Evolutionary conservation across 768 basidiomycete species (phyloP), one percentile per base, ranked within the genome.

Genomic region (Boletellus emodensis): DNA sequence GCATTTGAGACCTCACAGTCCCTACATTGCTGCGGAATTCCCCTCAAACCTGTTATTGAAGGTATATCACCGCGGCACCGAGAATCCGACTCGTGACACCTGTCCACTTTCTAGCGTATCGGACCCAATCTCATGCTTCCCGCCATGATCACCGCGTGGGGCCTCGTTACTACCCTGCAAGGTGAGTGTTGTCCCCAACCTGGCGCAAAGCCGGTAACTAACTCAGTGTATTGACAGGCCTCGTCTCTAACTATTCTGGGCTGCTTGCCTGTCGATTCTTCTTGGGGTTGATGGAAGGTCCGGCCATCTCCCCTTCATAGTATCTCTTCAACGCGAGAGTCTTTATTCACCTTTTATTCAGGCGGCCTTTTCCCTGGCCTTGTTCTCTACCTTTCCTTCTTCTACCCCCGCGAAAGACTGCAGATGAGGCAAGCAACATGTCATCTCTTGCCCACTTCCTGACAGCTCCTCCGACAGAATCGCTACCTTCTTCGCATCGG

Each of bases 101-200:
- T 41, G 5, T 35, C 26, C n/a, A 3, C 33, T 30, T 28, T 39
- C 47, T 61, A 76, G 66, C 49, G 51, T 50, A 53, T 75, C 40
- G 78, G 83, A 3, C 81, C 85, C 2, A 76, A 83, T n/a, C 73
- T 80, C 49, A 66, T 79, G 41, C 73, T 85, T 61, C 85, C 87
- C 0, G 64, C 78, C 1, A 80, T 86, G 76, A 65, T 86, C 42
- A 74, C 78, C 0, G 57, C 80, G 1, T 89, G 87, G 85, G 86
- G 86, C n/a, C 41, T 85, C n/a, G 75, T 82, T 13, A 75, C 78
- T 10, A 73, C 81, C 9, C 68, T 80, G 40, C 84, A 87, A 74
- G 84, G 82, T 76, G 22, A 52, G 32, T 7, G 32, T n/a, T 14
- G 11, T 22, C 14, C 14, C 24, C 34, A n/a, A 14, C 34, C 10